Base-by-base conservation (phyloP, 371 early-diverging fungal genomes). In the Batkoa obscura region DNA sequence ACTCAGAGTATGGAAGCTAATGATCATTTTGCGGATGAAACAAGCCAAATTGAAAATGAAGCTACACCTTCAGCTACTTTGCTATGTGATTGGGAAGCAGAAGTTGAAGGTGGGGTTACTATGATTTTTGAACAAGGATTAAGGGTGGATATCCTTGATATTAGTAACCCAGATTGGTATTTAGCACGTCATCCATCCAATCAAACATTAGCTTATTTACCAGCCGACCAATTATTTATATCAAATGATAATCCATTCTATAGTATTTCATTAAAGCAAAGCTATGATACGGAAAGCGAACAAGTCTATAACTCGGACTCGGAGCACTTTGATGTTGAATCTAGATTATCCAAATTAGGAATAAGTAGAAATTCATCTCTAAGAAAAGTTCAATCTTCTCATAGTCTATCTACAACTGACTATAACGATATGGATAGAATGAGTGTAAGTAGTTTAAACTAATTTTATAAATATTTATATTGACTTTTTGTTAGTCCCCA, bases 201-300 rank as follows among this genome's bases (percentile, higher is more conserved):
- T 32, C 8, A 41, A 15, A 70, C 68, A 41, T 57, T 71, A 23
- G 62, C 75, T 12, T 66, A 60, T 54, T 65, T 83, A 34, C 65
- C 59, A 31, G 13, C 32, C 9, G 33, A 35, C 38, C n/a, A n/a
- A n/a, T n/a, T n/a, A n/a, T n/a, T n/a, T n/a, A n/a, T n/a, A n/a
- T n/a, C n/a, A n/a, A n/a, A n/a, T n/a, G n/a, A n/a, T n/a, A n/a
- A n/a, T n/a, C n/a, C n/a, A n/a, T n/a, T n/a, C n/a, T n/a, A n/a
- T n/a, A n/a, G n/a, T n/a, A n/a, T n/a, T n/a, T n/a, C n/a, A n/a
- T n/a, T n/a, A n/a, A n/a, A n/a, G n/a, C n/a, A n/a, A n/a, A n/a
- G n/a, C n/a, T n/a, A n/a, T n/a, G n/a, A n/a, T n/a, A n/a, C n/a
- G n/a, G n/a, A n/a, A n/a, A n/a, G n/a, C n/a, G n/a, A n/a, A n/a